phyloP scores from a whole-genome alignment of 1,284 basidiomycete species.

The Takashimella koratensis region DNA sequence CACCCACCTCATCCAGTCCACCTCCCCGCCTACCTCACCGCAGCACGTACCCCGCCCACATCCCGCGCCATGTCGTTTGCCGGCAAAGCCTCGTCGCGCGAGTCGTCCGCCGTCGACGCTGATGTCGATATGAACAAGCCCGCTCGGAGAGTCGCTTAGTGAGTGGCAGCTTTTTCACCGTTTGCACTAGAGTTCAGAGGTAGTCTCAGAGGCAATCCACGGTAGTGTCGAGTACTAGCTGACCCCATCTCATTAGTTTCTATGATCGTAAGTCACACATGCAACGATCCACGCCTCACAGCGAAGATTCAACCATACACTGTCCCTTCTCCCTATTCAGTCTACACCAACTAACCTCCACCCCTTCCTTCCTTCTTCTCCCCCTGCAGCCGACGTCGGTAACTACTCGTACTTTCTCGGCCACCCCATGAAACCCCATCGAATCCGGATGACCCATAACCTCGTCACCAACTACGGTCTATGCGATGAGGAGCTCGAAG shows the following conservation, averaged over 20 bases:
- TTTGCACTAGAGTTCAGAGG: neutral
- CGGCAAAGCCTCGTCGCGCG: no score
- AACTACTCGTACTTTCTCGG: conserved; percentile 72
- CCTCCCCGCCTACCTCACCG: no score
- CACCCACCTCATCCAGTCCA: no score
- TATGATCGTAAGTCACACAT: conserved; percentile 30
- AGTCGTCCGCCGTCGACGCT: neutral
- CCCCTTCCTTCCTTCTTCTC: neutral
- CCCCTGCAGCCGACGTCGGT: conserved; percentile 38
- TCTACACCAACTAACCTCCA: neutral
- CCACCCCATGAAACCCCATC: conserved; percentile 93
- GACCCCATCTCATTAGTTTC: conserved; percentile 18
- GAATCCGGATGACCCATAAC: conserved; percentile 89
- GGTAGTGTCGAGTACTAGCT: neutral
- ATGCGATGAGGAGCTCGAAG: conserved; percentile 34
- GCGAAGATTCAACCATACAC: no score
- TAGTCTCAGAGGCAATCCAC: neutral
- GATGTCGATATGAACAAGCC: conserved; percentile 15
- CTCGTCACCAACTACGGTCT: conserved; percentile 86
- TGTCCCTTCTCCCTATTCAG: neutral
- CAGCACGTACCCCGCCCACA: no score
- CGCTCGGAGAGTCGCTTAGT: conserved; percentile 22
- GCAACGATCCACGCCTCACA: no score
- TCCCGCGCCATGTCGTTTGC: no score
- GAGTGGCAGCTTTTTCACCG: conserved; percentile 5